phyloP scores from a whole-genome alignment of 208 protist genomes.

The Naegleria gruberi region DNA sequence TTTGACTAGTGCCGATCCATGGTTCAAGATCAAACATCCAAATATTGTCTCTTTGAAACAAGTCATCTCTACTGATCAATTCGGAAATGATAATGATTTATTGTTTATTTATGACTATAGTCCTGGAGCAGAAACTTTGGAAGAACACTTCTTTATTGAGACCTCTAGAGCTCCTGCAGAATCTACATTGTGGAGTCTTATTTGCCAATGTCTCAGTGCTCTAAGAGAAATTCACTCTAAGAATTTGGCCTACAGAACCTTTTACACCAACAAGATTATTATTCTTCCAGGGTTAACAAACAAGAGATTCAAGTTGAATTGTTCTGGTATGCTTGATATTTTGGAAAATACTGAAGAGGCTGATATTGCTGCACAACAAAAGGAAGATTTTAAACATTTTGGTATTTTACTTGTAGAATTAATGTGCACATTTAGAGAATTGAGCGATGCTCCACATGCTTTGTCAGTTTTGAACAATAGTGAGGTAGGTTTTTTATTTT shows the following conservation, averaged over 20 bases:
- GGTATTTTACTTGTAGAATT: neutral
- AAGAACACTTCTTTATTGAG: neutral
- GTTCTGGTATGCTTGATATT: neutral
- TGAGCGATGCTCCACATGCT: neutral
- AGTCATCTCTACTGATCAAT: neutral
- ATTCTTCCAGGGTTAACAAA: neutral
- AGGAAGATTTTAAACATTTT: conserved; percentile 6
- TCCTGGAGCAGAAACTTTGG: neutral
- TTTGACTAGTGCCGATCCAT: neutral
- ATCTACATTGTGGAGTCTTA: neutral
- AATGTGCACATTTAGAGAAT: neutral
- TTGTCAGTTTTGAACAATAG: neutral
- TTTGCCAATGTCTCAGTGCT: neutral
- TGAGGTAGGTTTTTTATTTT: neutral
- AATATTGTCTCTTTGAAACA: neutral
- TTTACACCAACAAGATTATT: neutral
- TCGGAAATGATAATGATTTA: neutral
- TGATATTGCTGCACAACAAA: neutral
- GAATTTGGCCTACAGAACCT: neutral
- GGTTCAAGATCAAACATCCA: neutral
- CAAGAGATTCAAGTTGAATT: conserved; percentile 11
- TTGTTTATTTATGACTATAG: neutral
- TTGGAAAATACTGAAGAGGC: neutral
- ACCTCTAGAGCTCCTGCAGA: neutral
- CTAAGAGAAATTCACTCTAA: neutral